Conservation (phyloP, 2,329 filamentous ascomycete genomes). For the Penicillium sp. region DNA sequence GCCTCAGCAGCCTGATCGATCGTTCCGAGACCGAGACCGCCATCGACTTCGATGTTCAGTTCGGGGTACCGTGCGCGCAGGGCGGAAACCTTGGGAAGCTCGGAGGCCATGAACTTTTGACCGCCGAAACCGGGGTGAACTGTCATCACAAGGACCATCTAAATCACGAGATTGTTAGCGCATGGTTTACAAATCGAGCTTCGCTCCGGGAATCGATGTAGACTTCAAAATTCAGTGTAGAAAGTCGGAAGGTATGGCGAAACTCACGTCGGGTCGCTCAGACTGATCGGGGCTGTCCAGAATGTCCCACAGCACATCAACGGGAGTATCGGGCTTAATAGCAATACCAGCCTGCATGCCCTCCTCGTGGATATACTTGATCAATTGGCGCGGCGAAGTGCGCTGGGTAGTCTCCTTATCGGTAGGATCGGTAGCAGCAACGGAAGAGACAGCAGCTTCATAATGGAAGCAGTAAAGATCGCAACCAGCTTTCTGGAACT, state of each 20-base stretch:
- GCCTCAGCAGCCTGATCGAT: slow-evolving; percentile 94
- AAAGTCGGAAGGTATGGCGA: neutral
- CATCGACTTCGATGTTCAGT: slow-evolving; percentile 96
- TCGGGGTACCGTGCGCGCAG: slow-evolving; percentile 83
- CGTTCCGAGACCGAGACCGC: slow-evolving; percentile 81
- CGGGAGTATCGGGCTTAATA: slow-evolving; percentile 88
- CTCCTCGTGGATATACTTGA: slow-evolving; percentile 84
- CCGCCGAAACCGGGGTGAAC: slow-evolving; percentile 96
- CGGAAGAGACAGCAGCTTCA: slow-evolving; percentile 83
- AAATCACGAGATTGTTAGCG: slow-evolving; percentile 8
- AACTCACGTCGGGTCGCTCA: slow-evolving; percentile 84
- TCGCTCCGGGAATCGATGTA: neutral
- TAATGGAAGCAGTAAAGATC: slow-evolving; percentile 99
- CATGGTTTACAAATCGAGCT: neutral
- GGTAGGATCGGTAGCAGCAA: slow-evolving; percentile 78
- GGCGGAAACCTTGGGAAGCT: slow-evolving; percentile 88
- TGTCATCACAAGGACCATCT: slow-evolving; percentile 99
- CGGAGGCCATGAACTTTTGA: slow-evolving; percentile 96
- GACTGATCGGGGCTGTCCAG: slow-evolving; percentile 70
- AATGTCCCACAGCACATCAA: slow-evolving; percentile 90
- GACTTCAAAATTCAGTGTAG: neutral
- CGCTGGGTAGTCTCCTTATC: slow-evolving; percentile 63
- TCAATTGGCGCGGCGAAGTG: slow-evolving; percentile 81
- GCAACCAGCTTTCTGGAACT: slow-evolving; percentile 90
- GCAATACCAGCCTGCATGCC: slow-evolving; percentile 92